Evolutionary conservation across 495 filamentous ascomycete genomes (phyloP), one percentile per base, ranked within the genome.

Genomic region (Penicillium nucicola): DNA sequence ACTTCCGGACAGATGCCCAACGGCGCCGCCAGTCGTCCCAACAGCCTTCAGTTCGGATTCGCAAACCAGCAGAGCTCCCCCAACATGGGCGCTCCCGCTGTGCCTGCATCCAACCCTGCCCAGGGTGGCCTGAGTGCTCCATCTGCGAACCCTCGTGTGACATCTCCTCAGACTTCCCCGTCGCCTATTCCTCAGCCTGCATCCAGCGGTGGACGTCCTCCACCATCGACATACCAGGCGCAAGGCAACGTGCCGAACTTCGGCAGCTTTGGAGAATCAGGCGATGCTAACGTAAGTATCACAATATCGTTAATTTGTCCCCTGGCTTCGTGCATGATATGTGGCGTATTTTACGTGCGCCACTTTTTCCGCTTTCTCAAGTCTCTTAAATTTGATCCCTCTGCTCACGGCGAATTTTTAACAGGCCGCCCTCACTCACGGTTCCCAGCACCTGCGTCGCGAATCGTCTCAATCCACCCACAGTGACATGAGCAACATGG

Each of bases 131-230:
- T 91, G 17, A 80, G 87, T 55, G 80, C 86, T 47, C 84, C 86
- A 33, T 72, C 76, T 58, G 74, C 66, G 25, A 84, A 86, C 62
- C 84, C 80, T 28, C 78, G 86, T 53, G 74, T 88, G 23, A 80
- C 81, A 19, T 88, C 86, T 35, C 88, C 88, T 5, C 82, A 84
- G 49, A 79, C 81, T 22, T 96, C 92, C 12, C 92, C 92, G 3
- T 89, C 87, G 17, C 92, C 92, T 5, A 97, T 97, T 45, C 91
- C 91, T 15, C 87, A 89, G 66, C 88, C 87, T 40, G 81, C 87
- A 32, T 86, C 86, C 32, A 95, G 90, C 68, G 90, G 90, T 60
- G 90, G 90, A 58, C 80, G 87, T 68, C 89, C 89, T 36, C 87
- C 87, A 23, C 71, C 71, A 55, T 87, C 88, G 10, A 80, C 79